Conservation (phyloP, 2,329 filamentous ascomycete species). For the Didymella segeticola region DNA sequence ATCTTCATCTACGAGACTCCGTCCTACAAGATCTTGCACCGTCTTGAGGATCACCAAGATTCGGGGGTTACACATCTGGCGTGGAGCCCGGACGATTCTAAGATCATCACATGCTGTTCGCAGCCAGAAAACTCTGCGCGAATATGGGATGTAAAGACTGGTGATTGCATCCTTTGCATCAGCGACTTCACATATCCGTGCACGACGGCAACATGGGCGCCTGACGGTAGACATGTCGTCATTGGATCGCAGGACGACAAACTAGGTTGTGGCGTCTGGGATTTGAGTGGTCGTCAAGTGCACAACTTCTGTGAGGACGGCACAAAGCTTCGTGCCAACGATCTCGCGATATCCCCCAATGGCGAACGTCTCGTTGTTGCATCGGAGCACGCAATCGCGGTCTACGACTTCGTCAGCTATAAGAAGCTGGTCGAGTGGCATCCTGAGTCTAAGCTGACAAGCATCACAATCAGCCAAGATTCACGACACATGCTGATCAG, state of each 20-base stretch:
- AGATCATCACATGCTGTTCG: constrained; percentile 82
- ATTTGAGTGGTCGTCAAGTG: constrained; percentile 65
- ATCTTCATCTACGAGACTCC: constrained; percentile 84
- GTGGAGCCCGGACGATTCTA: constrained; percentile 91
- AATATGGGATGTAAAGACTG: constrained; percentile 69
- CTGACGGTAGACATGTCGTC: constrained; percentile 78
- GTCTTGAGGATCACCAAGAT: constrained; percentile 67
- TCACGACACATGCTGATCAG: constrained; percentile 84
- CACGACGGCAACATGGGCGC: constrained; percentile 87
- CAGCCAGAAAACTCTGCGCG: constrained; percentile 70
- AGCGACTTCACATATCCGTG: constrained; percentile 81
- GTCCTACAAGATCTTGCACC: constrained; percentile 69
- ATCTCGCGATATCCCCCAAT: constrained; percentile 82
- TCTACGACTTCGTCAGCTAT: constrained; percentile 80
- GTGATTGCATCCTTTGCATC: constrained; percentile 64
- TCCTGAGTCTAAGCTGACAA: constrained; percentile 75
- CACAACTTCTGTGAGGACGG: constrained; percentile 67
- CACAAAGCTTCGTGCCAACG: constrained; percentile 75
- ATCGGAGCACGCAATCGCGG: constrained; percentile 73
- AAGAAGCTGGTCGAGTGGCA: constrained; percentile 78
- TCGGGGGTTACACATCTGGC: constrained; percentile 81
- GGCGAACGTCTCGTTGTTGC: constrained; percentile 81
- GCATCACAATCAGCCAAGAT: constrained; percentile 80
- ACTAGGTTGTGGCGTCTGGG: constrained; percentile 60
- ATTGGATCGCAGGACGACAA: constrained; percentile 61